Base-by-base conservation (phyloP, 345 rosid genomes). In the Capsella bursapastoris region DNA sequence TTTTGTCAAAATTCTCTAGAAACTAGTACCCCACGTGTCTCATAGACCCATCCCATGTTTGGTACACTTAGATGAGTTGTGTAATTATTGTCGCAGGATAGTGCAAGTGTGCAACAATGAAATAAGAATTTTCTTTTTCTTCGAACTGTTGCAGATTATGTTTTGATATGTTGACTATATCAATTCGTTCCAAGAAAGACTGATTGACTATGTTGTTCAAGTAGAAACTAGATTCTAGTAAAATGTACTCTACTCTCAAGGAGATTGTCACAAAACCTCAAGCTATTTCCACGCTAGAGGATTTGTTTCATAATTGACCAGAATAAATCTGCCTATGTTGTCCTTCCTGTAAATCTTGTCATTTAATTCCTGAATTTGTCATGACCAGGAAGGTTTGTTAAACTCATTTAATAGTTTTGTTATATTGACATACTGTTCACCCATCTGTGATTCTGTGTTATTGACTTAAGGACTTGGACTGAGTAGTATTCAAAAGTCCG, bases 11-110 rank as follows among this genome's bases (percentile, higher is more conserved):
- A 6, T 6, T 13, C 37, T 13, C 6, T 29, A 34, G 22, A 31
- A 56, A 5, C 12, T 32, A 3, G 7, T n/a, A n/a, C 22, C 32
- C 43, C 2, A 5, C 7, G 2, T 4, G 67, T 60, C 52, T 28
- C 69, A 51, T 72, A 16, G 41, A 14, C 10, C 50, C 58, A 3
- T 72, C 35, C 44, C 62, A 29, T n/a, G 40, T 14, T 29, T 55
- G 5, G 13, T 18, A 18, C 14, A 50, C 41, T 68, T 3, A 16
- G 41, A 28, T 68, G 63, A 55, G 41, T 2, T 68, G 51, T 68
- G 55, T 29, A 8, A 4, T 31, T 29, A 18, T 31, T 65, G 32
- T 57, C 45, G 1, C 25, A 53, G 25, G 9, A 3, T 18, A 9
- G 11, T 52, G 57, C 2, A 22, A 22, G 25, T 22, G 25, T 22